Conservation (phyloP, 2,329 filamentous ascomycete species). For the Penicillium sp. region DNA sequence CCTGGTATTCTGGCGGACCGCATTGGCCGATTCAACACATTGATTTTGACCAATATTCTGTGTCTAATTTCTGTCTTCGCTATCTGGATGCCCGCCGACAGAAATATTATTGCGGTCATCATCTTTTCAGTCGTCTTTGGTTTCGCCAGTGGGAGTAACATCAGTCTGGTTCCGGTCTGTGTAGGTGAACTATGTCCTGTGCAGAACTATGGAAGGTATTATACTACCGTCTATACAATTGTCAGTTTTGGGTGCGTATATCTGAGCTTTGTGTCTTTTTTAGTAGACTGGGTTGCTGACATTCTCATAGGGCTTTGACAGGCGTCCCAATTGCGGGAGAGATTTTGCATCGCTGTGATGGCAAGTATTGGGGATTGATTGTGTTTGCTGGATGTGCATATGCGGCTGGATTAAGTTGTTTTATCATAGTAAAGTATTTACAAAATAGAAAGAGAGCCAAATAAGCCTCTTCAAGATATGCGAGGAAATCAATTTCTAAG, state of each 20-base stretch:
- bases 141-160: constrained; percentile 40
- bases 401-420: constrained; percentile 16
- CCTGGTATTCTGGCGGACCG: constrained; percentile 35
- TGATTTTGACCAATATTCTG: constrained; percentile 28
- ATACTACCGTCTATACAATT: constrained; percentile 35
- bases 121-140: constrained; percentile 33
- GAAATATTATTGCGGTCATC: constrained; percentile 18
- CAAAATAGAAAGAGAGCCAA: background rate
- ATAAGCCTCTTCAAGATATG: background rate
- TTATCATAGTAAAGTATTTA: constrained; percentile 1
- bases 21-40: constrained; percentile 34
- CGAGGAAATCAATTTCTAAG: no score
- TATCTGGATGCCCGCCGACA: constrained; percentile 29
- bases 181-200: constrained; percentile 49
- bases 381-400: constrained; percentile 17
- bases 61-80: constrained; percentile 26
- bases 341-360: constrained; percentile 29
- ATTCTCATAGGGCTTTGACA: constrained; percentile 20
- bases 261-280: background rate
- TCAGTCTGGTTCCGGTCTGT: constrained; percentile 44
- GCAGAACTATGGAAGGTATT: constrained; percentile 43
- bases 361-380: constrained; percentile 30
- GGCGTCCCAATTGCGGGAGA: constrained; percentile 29
- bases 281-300: background rate
- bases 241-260: constrained; percentile 26